phyloP scores from a whole-genome alignment of 1,139 yeast genomes.

The Nematodospora anomalae region DNA sequence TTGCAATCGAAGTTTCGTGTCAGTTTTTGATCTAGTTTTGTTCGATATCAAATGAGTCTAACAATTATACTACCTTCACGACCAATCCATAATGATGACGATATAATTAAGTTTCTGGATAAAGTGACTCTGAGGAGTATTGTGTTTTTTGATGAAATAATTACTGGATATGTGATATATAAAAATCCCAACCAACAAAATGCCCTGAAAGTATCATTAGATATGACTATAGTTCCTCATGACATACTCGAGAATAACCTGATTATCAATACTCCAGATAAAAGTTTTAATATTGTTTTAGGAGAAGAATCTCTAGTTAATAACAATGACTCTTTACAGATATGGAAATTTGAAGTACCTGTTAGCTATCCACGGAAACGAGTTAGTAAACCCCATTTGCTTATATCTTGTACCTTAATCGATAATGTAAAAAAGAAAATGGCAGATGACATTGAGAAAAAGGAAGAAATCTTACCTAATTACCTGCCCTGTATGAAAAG shows the following conservation, averaged over 20 bases:
- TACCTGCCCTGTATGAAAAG: conserved; percentile 21
- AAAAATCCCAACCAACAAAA: conserved; percentile 16
- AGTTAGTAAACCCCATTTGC: conserved; percentile 30
- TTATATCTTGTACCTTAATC: conserved; percentile 25
- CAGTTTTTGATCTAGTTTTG: too few relatives aligned
- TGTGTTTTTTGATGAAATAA: conserved; percentile 39
- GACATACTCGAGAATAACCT: conserved; percentile 17
- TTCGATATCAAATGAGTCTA: conserved; percentile 11
- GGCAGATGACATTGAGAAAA: conserved; percentile 1
- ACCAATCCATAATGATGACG: conserved; percentile 3
- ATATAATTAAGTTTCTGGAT: conserved; percentile 4
- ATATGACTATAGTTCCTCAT: conserved; percentile 31
- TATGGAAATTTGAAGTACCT: conserved; percentile 40
- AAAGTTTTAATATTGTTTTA: conserved; percentile 3
- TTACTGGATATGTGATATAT: conserved; percentile 35
- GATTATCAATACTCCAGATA: conserved; percentile 5
- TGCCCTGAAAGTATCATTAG: conserved; percentile 19
- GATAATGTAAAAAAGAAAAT: conserved; percentile 10
- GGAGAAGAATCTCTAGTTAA: conserved; percentile 7
- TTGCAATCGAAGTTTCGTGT: neutral
- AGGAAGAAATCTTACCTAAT: conserved; percentile 17
- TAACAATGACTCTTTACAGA: conserved; percentile 13
- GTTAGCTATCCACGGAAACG: conserved; percentile 39
- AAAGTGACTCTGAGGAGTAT: conserved; percentile 8
- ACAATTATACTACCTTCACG: conserved; percentile 13